Percentiles rank a stretch among this genome's conserved stretches.
These are phyloP conservation scores for Cystofilobasidium macerans DNA, from an alignment of 768 basidiomycete genomes.

Conservation along the genomic window DNA sequence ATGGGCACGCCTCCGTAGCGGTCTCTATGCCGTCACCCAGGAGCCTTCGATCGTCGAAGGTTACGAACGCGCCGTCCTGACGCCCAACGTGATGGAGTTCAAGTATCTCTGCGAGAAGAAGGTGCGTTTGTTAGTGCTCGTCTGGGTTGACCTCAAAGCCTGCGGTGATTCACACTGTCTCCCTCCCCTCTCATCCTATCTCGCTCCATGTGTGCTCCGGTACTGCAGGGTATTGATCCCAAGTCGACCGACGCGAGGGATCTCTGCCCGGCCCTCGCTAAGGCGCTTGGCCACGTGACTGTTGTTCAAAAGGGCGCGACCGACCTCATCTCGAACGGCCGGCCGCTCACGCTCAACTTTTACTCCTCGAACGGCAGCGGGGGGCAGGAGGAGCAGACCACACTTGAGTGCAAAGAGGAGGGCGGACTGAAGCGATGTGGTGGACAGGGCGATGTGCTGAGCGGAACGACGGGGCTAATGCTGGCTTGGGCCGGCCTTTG, in stretches of 20 bases:
- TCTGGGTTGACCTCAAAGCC: background rate
- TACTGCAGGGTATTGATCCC: conserved; percentile 37
- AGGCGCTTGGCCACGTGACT: conserved; percentile 69
- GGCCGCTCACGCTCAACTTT: conserved; percentile 26
- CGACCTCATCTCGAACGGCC: conserved; percentile 57
- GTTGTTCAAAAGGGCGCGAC: conserved; percentile 74
- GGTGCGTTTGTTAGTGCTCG: conserved; percentile 39
- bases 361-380: too few relatives aligned
- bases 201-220: background rate
- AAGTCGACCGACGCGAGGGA: conserved; percentile 27
- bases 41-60: conserved; percentile 65
- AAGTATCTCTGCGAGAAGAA: conserved; percentile 64
- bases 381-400: too few relatives aligned
- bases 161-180: background rate
- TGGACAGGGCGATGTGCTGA: conserved; percentile 89
- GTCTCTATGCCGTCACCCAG: conserved; percentile 63
- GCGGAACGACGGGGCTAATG: conserved; percentile 75
- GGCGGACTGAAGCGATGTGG: conserved; percentile 89
- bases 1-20: conserved; percentile 39
- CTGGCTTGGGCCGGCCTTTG: conserved; percentile 94
- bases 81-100: conserved; percentile 92
- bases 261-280: conserved; percentile 62
- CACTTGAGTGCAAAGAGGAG: conserved; percentile 54
- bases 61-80: conserved; percentile 75
- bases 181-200: background rate